Evolutionary conservation across 1,284 basidiomycete genomes (phyloP).

Genomic region (Neolentinus lepideus): DNA sequence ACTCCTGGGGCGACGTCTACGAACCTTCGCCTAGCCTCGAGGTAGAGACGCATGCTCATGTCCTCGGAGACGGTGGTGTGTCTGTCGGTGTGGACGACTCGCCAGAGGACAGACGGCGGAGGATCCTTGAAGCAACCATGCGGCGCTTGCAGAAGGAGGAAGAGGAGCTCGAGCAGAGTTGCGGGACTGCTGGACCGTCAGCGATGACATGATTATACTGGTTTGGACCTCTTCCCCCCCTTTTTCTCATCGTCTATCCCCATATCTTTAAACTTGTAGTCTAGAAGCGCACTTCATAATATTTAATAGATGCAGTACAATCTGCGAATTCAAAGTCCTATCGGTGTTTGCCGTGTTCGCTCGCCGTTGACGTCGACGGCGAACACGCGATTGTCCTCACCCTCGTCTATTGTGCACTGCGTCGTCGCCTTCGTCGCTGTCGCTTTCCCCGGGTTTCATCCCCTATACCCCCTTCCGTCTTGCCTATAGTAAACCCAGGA

Average conservation of each 20-base stretch:
- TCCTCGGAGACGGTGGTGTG: conserved; percentile 39
- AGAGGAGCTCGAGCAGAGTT: conserved; percentile 64
- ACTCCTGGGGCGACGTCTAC: conserved; percentile 32
- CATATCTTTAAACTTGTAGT: no score
- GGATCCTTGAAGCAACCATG: conserved; percentile 52
- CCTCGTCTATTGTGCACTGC: not conserved
- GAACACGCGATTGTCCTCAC: not conserved
- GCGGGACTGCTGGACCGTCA: conserved; percentile 40
- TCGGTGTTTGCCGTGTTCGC: not conserved
- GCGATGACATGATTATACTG: not conserved
- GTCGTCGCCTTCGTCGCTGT: not conserved
- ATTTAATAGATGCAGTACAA: no score
- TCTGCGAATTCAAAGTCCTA: no score
- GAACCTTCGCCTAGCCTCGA: conserved; percentile 48
- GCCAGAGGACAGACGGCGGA: conserved; percentile 45
- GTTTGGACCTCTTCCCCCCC: not conserved
- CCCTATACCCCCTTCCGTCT: not conserved
- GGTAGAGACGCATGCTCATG: conserved; percentile 38
- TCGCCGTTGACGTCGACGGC: not conserved
- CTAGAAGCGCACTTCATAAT: no score
- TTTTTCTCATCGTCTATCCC: no score
- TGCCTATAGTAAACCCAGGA: not conserved
- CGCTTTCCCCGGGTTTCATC: not conserved
- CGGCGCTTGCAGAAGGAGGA: conserved; percentile 53
- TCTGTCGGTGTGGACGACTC: conserved; percentile 28